Base-by-base conservation (phyloP, 208 protist species). In the Leishmania aethiopica region DNA sequence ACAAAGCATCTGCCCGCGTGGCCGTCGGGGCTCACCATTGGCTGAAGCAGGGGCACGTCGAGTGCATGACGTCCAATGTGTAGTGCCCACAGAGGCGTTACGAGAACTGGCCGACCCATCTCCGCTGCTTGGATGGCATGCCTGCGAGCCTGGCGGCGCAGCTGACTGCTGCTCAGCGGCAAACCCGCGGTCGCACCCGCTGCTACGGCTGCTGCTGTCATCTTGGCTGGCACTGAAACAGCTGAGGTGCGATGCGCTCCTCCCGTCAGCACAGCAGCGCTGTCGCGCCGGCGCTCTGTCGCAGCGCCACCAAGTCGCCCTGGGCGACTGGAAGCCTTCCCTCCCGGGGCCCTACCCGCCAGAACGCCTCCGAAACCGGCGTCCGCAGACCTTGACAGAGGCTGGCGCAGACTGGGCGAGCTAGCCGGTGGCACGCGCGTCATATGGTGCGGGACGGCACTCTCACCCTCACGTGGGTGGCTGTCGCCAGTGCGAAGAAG, bases 31-130 rank as follows among this genome's bases (percentile, higher is more conserved):
- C 45, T 57, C 40, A 22, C n/a, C 75, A 28, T 8, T 10, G 72
- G 15, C 57, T 83, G 84, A 62, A 83, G 47, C 2, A 62, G 75
- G 8, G 70, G 59, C 8, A 87, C 84, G 2, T 83, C 79, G 25
- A 89, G 73, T 42, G 79, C 53, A 62, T 84, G 75, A 3, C 70
- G 51, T 7, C 79, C 82, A 60, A 89, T 76, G 64, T 69, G 81
- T 0, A 89, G 45, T n/a, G 76, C 82, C 85, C 85, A 89, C 17
- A 86, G 75, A 49, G 85, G 85, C 72, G 83, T 82, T 62, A 89
- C 85, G 22, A 89, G 62, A 51, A 83, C 79, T 62, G 84, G 84
- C 32, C 47, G 69, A 8, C 76, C 79, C 70, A 84, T 81, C 59
- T 80, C 79, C 7, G 84, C 79, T 11, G 75, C 79, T 66, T 83